Percentiles rank a stretch among this genome's conserved stretches.
These are phyloP conservation scores for Torrubiella hemipterigena DNA, from an alignment of 2,329 filamentous ascomycete genomes.

Conservation along the genomic window DNA sequence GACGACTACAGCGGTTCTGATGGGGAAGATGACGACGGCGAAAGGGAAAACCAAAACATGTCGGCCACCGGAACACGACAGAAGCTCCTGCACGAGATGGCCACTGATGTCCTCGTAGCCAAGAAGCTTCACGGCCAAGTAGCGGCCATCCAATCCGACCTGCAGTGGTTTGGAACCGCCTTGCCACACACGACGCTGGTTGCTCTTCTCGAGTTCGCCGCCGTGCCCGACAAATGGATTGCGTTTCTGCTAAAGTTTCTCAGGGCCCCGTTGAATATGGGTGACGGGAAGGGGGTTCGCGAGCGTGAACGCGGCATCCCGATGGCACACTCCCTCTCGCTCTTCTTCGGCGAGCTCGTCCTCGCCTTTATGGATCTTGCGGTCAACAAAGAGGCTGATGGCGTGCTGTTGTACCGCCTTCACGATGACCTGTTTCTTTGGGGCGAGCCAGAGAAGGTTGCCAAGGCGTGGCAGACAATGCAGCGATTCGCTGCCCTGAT, in stretches of 20 bases:
- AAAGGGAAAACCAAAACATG: no score
- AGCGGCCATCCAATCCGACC: conserved; percentile 39
- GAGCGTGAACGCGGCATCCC: conserved; percentile 40
- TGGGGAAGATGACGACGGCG: no score
- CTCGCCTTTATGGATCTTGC: conserved; percentile 52
- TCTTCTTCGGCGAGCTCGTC: conserved; percentile 42
- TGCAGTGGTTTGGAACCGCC: conserved; percentile 44
- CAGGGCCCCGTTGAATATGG: conserved; percentile 25
- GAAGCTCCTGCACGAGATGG: no score
- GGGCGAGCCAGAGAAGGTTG: conserved; percentile 34
- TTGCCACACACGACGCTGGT: conserved; percentile 44
- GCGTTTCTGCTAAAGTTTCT: conserved; percentile 20
- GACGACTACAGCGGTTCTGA: no score
- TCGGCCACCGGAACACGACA: no score
- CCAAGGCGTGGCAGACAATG: conserved; percentile 40
- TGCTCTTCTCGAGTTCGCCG: conserved; percentile 41
- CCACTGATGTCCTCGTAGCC: no score
- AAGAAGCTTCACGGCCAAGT: conserved; percentile 5
- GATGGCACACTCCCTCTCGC: conserved; percentile 41
- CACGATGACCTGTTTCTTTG: conserved; percentile 57
- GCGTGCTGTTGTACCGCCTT: conserved; percentile 41
- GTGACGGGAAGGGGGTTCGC: conserved; percentile 2
- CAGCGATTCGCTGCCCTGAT: conserved; percentile 35
- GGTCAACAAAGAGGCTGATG: conserved; percentile 41
- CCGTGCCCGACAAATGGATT: conserved; percentile 36